These are phyloP conservation scores for Russula abietina DNA, from an alignment of 768 basidiomycete genomes.

Conservation along the genomic window DNA sequence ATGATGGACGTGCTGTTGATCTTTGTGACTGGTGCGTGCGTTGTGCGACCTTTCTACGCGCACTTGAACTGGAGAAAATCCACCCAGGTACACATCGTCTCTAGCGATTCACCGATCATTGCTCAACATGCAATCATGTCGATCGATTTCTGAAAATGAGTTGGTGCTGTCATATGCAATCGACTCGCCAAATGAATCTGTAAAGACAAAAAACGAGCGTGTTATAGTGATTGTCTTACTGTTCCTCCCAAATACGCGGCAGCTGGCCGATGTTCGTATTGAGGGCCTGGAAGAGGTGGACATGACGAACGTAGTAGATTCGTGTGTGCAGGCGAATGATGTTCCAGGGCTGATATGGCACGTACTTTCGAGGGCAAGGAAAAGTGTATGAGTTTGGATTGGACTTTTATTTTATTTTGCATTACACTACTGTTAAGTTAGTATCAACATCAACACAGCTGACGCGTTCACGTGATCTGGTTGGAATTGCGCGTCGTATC, in stretches of 20 bases:
- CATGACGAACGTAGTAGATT: conserved; percentile 52
- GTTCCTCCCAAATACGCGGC: conserved; percentile 64
- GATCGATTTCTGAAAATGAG: conserved; percentile 68
- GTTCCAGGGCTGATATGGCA: conserved; percentile 58
- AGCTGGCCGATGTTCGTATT: conserved; percentile 55
- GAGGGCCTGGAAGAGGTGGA: conserved; percentile 47
- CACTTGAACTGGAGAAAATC: not conserved
- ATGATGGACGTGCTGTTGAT: conserved; percentile 57
- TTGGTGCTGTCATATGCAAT: conserved; percentile 62
- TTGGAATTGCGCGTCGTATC: not conserved
- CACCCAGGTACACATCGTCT: conserved; percentile 62
- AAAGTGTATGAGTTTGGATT: not conserved
- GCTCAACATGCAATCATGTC: conserved; percentile 51
- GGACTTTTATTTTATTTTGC: too few relatives aligned
- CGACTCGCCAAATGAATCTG: conserved; percentile 21
- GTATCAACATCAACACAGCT: too few relatives aligned
- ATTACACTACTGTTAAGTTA: too few relatives aligned
- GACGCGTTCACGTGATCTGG: conserved; percentile 20
- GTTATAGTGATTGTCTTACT: conserved; percentile 51
- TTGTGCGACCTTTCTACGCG: conserved; percentile 11
- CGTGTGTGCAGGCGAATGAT: conserved; percentile 58
- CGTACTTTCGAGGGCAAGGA: conserved; percentile 45
- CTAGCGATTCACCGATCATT: conserved; percentile 59
- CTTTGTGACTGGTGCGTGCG: conserved; percentile 70
- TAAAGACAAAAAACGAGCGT: conserved; percentile 29